Evolutionary conservation across 164 flowering plant species (phyloP).

Genomic region (Umbellularia californica): DNA sequence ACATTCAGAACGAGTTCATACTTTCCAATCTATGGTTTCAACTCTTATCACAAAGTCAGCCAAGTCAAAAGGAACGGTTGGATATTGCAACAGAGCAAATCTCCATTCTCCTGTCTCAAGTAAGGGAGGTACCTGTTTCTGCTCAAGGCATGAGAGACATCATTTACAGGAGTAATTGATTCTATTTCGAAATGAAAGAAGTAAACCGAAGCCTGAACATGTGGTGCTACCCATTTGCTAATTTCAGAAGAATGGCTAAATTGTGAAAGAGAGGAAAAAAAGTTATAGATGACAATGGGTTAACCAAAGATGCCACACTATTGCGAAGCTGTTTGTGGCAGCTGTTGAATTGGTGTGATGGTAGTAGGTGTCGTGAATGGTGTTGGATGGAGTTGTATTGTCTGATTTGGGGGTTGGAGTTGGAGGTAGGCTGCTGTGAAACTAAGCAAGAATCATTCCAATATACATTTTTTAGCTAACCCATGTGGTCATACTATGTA

Average conservation of each 20-base stretch:
- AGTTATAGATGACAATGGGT: not conserved
- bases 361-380: too few species aligned
- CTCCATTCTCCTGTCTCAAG: conserved; percentile 56
- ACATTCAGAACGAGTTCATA: conserved; percentile 60
- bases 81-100: conserved; percentile 70
- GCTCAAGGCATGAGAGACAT: conserved; percentile 36
- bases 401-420: too few species aligned
- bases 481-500: too few species aligned
- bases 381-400: too few species aligned
- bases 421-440: too few species aligned
- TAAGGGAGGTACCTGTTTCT: conserved; percentile 61
- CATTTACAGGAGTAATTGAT: conserved; percentile 9
- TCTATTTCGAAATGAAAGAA: too few species aligned
- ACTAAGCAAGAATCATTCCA: too few species aligned
- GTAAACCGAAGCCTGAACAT: not conserved
- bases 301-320: not conserved
- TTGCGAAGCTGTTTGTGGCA: too few species aligned
- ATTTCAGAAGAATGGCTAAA: not conserved
- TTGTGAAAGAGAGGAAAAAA: not conserved
- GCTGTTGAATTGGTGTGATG: too few species aligned
- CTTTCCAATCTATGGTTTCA: conserved; percentile 70
- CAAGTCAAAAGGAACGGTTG: conserved; percentile 70
- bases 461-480: too few species aligned
- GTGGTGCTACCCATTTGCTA: not conserved
- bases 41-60: conserved; percentile 63